These are phyloP conservation scores for Citrus unshiu DNA, from an alignment of 345 rosid genomes.

Conservation along the genomic window DNA sequence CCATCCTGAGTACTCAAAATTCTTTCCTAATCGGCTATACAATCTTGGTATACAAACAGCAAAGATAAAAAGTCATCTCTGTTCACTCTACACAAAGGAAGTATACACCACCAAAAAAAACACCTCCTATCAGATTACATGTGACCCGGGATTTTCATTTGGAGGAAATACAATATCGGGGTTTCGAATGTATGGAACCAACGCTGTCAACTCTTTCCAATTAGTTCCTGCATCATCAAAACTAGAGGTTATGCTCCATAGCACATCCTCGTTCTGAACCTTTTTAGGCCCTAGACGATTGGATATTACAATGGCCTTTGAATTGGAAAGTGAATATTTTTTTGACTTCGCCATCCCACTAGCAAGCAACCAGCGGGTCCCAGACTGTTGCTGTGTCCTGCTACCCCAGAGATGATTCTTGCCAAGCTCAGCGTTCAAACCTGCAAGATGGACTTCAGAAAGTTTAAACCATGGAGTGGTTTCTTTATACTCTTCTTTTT, in stretches of 20 bases:
- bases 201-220: conserved; percentile 23
- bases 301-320: conserved; percentile 39
- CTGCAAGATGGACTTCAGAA: conserved; percentile 51
- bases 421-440: conserved; percentile 43
- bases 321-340: conserved; percentile 31
- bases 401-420: conserved; percentile 44
- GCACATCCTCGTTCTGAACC: conserved; percentile 21
- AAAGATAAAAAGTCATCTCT: too few relatives aligned
- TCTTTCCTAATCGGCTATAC: conserved; percentile 3
- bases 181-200: conserved; percentile 44
- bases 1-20: not conserved
- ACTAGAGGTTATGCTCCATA: conserved; percentile 65
- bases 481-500: not conserved
- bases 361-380: conserved; percentile 62
- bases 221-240: conserved; percentile 20
- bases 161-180: conserved; percentile 46
- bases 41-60: conserved; percentile 1
- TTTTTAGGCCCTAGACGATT: conserved; percentile 22
- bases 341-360: conserved; percentile 45
- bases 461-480: conserved; percentile 36
- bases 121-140: conserved; percentile 4
- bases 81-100: not conserved
- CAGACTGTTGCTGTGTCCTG: conserved; percentile 50
- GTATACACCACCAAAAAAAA: not conserved
- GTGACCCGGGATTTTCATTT: conserved; percentile 16